Evolutionary conservation across 2,329 filamentous ascomycete species (phyloP).

Genomic region (Ciborinia camelliae): DNA sequence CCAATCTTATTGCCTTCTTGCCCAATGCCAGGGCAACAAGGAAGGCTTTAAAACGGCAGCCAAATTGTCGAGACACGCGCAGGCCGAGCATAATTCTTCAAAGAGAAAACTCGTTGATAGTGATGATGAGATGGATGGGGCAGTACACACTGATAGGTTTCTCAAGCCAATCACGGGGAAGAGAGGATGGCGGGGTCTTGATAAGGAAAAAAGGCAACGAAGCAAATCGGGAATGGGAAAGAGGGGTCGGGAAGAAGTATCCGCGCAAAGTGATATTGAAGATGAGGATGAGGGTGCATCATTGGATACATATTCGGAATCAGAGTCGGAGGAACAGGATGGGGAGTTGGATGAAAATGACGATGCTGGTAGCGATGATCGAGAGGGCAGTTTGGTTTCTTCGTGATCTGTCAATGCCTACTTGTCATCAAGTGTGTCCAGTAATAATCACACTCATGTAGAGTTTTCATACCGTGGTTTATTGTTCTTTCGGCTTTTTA

Average conservation of each 20-base stretch:
- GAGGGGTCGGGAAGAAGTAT: neutral
- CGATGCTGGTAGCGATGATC: neutral
- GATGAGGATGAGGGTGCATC: neutral
- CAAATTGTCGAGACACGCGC: slow-evolving; percentile 46
- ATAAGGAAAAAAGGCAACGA: slow-evolving; percentile 27
- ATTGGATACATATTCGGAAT: neutral
- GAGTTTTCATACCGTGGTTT: neutral
- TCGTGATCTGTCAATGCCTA: neutral
- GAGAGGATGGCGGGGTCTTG: slow-evolving; percentile 20
- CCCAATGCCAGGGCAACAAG: slow-evolving; percentile 39
- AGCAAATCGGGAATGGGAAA: slow-evolving; percentile 34
- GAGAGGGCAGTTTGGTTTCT: neutral
- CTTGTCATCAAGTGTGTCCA: neutral
- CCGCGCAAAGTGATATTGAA: neutral
- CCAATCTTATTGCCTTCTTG: slow-evolving; percentile 40
- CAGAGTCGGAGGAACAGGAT: neutral
- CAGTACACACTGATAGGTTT: slow-evolving; percentile 67
- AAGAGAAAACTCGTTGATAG: slow-evolving; percentile 48
- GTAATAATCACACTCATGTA: neutral
- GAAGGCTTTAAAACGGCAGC: slow-evolving; percentile 40
- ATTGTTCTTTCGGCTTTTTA: too few species aligned
- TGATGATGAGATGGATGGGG: slow-evolving; percentile 52
- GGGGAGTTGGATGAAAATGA: neutral
- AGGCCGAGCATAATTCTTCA: slow-evolving; percentile 42
- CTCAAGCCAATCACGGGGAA: slow-evolving; percentile 48